phyloP scores from a whole-genome alignment of 1,139 yeast genomes.

The Arxiozyma bovina region DNA sequence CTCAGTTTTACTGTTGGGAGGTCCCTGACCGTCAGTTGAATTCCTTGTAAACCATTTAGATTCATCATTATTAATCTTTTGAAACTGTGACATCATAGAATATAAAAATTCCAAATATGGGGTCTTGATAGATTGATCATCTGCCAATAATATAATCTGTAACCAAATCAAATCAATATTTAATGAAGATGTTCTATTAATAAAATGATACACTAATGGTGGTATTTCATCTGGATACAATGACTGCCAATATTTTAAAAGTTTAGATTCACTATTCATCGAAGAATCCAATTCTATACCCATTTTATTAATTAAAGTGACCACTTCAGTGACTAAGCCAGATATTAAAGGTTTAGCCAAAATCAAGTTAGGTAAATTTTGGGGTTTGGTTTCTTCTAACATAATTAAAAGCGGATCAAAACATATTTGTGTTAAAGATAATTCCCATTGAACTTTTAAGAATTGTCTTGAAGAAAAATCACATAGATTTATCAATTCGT shows the following conservation, averaged over 20 bases:
- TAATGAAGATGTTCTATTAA: constrained; percentile 29
- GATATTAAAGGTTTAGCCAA: constrained; percentile 76
- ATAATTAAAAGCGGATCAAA: constrained; percentile 67
- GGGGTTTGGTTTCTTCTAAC: constrained; percentile 62
- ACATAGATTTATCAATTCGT: constrained; percentile 33
- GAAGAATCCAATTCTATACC: constrained; percentile 41
- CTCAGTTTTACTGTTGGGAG: neutral
- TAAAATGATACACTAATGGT: constrained; percentile 24
- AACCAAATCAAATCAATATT: constrained; percentile 66
- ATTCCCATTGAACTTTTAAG: constrained; percentile 72
- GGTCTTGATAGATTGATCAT: constrained; percentile 74
- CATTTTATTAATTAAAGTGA: constrained; percentile 68
- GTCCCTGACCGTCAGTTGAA: neutral
- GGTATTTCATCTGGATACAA: constrained; percentile 29
- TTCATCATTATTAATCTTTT: constrained; percentile 40
- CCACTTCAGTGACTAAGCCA: constrained; percentile 68
- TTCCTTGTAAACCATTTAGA: constrained; percentile 35
- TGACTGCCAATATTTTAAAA: constrained; percentile 45
- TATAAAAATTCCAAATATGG: constrained; percentile 85
- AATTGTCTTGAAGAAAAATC: constrained; percentile 46
- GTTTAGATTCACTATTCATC: constrained; percentile 43
- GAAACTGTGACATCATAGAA: constrained; percentile 65
- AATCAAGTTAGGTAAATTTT: constrained; percentile 51
- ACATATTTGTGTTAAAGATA: constrained; percentile 69
- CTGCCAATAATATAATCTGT: constrained; percentile 81